Evolutionary conservation across 2,329 filamentous ascomycete genomes (phyloP).

Genomic region (Claviceps sp.): DNA sequence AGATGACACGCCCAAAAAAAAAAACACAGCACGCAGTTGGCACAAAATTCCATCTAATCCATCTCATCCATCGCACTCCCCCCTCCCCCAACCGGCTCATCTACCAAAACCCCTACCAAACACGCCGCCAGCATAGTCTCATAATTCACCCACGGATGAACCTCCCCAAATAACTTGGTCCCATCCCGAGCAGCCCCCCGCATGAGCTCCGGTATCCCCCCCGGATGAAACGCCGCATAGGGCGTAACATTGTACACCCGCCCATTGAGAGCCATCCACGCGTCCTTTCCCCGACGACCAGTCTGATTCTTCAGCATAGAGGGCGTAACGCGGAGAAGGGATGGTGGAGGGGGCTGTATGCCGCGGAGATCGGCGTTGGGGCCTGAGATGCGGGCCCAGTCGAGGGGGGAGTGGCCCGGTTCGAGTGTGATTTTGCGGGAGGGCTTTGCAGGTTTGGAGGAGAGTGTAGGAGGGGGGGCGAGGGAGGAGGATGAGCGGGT

Average conservation of each 20-base stretch:
- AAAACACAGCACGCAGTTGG: not conserved
- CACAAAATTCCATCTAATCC: conserved; percentile 28
- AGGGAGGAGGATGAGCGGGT: conserved; percentile 26
- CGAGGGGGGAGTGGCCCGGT: conserved; percentile 88
- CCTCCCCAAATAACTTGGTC: conserved; percentile 49
- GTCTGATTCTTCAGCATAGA: conserved; percentile 65
- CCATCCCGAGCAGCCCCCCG: conserved; percentile 48
- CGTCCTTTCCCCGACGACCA: conserved; percentile 71
- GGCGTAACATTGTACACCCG: conserved; percentile 91
- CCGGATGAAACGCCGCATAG: conserved; percentile 83
- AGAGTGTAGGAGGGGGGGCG: conserved; percentile 42
- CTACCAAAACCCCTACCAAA: conserved; percentile 49
- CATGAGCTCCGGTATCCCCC: conserved; percentile 63
- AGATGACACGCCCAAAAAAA: not conserved
- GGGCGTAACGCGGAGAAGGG: conserved; percentile 62
- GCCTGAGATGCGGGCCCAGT: conserved; percentile 75
- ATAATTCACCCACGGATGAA: conserved; percentile 61
- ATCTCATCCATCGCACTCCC: conserved; percentile 43
- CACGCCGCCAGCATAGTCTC: conserved; percentile 55
- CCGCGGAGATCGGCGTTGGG: conserved; percentile 56
- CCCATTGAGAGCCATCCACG: conserved; percentile 82
- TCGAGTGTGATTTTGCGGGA: conserved; percentile 63
- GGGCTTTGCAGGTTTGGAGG: conserved; percentile 37
- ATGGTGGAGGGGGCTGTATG: conserved; percentile 34
- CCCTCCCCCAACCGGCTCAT: conserved; percentile 32